A percentile compares a stretch with the other conserved stretches of the same genome.
Evolutionary conservation across 371 early-diverging fungal species (phyloP).

Genomic region (Mucor racemosus): DNA sequence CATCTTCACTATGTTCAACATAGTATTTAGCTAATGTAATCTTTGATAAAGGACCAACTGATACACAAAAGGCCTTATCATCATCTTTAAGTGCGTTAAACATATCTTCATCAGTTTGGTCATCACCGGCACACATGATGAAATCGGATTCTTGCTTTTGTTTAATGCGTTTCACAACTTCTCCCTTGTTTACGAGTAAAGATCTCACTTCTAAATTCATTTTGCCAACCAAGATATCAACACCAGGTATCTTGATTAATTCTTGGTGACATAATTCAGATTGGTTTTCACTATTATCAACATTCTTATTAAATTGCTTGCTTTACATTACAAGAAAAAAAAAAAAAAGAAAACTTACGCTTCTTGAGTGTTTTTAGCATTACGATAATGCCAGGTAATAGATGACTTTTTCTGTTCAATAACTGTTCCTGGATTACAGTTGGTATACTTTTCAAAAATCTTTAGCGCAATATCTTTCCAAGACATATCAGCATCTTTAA

Average conservation of each 20-base stretch:
- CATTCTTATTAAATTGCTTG: too few species aligned
- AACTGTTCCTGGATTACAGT: slow-evolving; percentile 88
- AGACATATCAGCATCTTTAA: slow-evolving; percentile 79
- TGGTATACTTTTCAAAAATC: slow-evolving; percentile 87
- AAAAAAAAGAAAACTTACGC: slow-evolving; percentile 62
- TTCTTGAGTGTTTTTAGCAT: slow-evolving; percentile 55
- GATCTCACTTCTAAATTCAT: slow-evolving; percentile 96
- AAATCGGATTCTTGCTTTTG: slow-evolving; percentile 65
- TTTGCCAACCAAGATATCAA: slow-evolving; percentile 94
- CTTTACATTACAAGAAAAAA: slow-evolving; percentile 45
- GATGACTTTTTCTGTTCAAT: slow-evolving; percentile 88
- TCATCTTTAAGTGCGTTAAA: slow-evolving; percentile 60
- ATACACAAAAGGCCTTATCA: slow-evolving; percentile 32
- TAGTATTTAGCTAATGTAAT: slow-evolving; percentile 38
- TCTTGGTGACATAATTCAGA: slow-evolving; percentile 86
- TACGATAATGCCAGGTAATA: slow-evolving; percentile 92
- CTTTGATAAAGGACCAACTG: slow-evolving; percentile 44
- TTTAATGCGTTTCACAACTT: slow-evolving; percentile 85
- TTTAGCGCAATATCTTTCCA: slow-evolving; percentile 91
- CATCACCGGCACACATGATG: slow-evolving; percentile 94
- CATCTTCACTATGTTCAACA: slow-evolving; percentile 42
- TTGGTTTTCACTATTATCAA: slow-evolving; percentile 49
- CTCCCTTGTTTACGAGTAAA: slow-evolving; percentile 84
- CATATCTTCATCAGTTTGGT: slow-evolving; percentile 98
- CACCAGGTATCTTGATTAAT: slow-evolving; percentile 81